Evolutionary conservation across 768 basidiomycete species (phyloP).

Genomic region (Mycena indigotica): DNA sequence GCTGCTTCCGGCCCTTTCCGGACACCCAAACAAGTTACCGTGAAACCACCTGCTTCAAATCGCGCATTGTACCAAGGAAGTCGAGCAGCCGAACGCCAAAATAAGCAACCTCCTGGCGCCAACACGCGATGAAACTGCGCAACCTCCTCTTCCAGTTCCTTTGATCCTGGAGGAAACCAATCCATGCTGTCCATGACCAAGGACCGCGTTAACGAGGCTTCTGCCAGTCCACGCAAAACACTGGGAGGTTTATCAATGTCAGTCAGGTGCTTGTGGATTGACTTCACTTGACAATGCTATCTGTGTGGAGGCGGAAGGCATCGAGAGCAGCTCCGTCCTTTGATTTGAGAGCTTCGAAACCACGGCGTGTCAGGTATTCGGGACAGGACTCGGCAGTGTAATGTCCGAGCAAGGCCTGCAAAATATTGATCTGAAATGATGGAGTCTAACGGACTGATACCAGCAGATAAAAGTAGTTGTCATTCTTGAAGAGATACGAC

Average conservation of each 20-base stretch:
- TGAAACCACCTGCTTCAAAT: conserved; percentile 57
- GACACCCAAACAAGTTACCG: conserved; percentile 34
- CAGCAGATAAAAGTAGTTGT: conserved; percentile 66
- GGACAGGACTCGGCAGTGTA: conserved; percentile 65
- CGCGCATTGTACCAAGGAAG: conserved; percentile 66
- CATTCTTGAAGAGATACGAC: conserved; percentile 57
- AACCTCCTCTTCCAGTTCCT: conserved; percentile 55
- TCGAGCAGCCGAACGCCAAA: conserved; percentile 67
- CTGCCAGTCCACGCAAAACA: conserved; percentile 35
- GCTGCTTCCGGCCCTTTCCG: not conserved
- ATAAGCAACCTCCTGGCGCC: conserved; percentile 58
- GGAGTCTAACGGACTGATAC: conserved; percentile 31
- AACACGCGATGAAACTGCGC: conserved; percentile 57
- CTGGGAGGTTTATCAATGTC: conserved; percentile 18
- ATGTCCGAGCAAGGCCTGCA: conserved; percentile 48
- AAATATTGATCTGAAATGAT: not conserved
- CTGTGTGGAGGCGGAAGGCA: conserved; percentile 70
- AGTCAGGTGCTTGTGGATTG: not conserved
- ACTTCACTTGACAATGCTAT: conserved; percentile 66
- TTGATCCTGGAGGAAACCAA: conserved; percentile 53
- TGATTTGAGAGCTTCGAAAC: conserved; percentile 58
- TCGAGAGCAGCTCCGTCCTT: conserved; percentile 48
- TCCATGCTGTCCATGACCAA: conserved; percentile 76
- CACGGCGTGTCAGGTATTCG: conserved; percentile 60
- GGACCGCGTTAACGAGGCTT: conserved; percentile 56